Conservation (phyloP, 2,329 filamentous ascomycete species). For the Cadophora sp. region DNA sequence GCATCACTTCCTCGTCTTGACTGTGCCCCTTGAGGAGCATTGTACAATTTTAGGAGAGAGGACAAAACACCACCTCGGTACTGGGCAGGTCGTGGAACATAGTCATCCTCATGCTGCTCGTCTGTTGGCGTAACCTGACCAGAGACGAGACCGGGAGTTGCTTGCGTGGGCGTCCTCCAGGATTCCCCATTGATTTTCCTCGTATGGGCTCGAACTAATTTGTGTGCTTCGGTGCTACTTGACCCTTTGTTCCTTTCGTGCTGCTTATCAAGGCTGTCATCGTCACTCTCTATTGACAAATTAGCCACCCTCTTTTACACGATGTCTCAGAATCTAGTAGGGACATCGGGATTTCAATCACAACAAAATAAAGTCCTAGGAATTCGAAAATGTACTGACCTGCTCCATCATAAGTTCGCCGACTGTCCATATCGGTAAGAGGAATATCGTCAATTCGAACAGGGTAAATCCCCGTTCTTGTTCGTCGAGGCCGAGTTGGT, state of each 20-base stretch:
- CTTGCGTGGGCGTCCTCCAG: conserved; percentile 28
- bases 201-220: conserved; percentile 51
- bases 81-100: conserved; percentile 69
- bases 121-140: conserved; percentile 53
- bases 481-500: conserved; percentile 16
- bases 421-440: conserved; percentile 40
- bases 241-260: conserved; percentile 32
- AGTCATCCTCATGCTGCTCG: conserved; percentile 60
- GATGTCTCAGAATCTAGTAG: background rate
- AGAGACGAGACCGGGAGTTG: conserved; percentile 45
- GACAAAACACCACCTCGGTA: conserved; percentile 78
- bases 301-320: background rate
- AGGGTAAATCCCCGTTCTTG: conserved; percentile 30
- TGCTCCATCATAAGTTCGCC: conserved; percentile 36
- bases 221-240: conserved; percentile 51
- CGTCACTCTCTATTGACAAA: conserved; percentile 30
- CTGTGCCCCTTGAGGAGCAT: conserved; percentile 52
- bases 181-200: conserved; percentile 37
- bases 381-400: background rate
- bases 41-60: conserved; percentile 74
- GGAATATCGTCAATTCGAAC: conserved; percentile 45
- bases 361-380: too few species aligned
- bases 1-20: conserved; percentile 40
- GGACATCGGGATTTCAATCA: too few species aligned
- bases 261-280: conserved; percentile 33